Evolutionary conservation across 192 early-diverging fungal species (phyloP).

Genomic region (Rhizophagus prolifer): DNA sequence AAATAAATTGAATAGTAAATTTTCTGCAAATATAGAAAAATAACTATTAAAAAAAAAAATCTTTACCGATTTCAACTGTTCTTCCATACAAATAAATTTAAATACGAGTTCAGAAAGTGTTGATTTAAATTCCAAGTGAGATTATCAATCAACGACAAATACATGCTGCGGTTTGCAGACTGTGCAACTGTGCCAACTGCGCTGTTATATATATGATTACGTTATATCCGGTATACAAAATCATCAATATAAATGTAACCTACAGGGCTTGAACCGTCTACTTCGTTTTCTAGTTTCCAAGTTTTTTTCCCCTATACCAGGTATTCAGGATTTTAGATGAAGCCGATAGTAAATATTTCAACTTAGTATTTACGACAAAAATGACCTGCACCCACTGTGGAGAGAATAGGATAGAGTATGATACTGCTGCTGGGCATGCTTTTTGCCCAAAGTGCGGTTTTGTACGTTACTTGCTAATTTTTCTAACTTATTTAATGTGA

Average conservation of each 20-base stretch:
- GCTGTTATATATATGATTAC: too few relatives aligned
- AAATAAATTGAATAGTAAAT: not conserved
- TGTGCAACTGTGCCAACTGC: too few relatives aligned
- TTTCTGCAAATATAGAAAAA: not conserved
- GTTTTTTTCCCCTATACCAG: not conserved
- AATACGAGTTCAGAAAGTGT: too few relatives aligned
- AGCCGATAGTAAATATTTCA: too few relatives aligned
- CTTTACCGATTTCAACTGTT: conserved; percentile 12
- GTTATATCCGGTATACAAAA: too few relatives aligned
- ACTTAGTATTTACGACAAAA: not conserved
- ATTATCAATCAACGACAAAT: too few relatives aligned
- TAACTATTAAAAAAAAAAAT: not conserved
- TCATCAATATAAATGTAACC: not conserved
- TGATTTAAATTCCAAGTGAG: too few relatives aligned
- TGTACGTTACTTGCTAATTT: conserved; percentile 35
- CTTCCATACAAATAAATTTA: conserved; percentile 19
- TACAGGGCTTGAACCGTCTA: conserved; percentile 15
- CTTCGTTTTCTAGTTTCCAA: not conserved
- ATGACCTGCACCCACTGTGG: conserved; percentile 63
- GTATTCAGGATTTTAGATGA: not conserved
- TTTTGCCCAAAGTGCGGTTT: conserved; percentile 64
- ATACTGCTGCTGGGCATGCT: conserved; percentile 69
- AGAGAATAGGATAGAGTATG: conserved; percentile 63
- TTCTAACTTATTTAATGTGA: not conserved
- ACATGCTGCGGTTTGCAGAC: too few relatives aligned